Conservation (phyloP, 257 asterid species). For the Nicotiana sylvestris region DNA sequence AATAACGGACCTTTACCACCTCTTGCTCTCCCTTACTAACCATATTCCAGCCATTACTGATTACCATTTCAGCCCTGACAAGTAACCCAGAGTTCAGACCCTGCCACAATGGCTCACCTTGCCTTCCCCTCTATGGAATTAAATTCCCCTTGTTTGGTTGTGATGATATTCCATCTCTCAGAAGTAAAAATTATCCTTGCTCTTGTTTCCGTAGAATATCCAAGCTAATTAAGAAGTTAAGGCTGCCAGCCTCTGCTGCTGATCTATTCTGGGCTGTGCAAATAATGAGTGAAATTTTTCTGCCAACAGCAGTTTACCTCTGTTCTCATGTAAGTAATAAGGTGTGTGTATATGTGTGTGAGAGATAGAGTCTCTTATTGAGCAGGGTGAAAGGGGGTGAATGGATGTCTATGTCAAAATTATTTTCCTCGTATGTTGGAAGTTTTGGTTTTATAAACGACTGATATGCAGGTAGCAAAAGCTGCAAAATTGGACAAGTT, state of each 20-base stretch:
- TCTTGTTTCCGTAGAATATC: background rate
- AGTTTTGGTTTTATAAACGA: background rate
- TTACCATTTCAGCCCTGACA: background rate
- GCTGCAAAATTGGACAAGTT: slow-evolving; percentile 68
- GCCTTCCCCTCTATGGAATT: background rate
- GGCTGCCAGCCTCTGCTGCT: background rate
- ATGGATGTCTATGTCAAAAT: background rate
- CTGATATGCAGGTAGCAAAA: slow-evolving; percentile 54
- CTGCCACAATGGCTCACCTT: background rate
- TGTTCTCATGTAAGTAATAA: background rate
- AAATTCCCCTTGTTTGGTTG: background rate
- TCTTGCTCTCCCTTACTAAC: background rate
- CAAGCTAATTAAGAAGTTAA: background rate
- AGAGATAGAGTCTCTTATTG: background rate
- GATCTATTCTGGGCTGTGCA: background rate
- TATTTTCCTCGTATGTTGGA: background rate
- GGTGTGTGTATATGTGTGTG: background rate
- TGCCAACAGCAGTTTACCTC: background rate
- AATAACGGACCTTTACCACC: background rate
- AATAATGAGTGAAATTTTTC: background rate
- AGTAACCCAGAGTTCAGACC: background rate
- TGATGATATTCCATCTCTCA: background rate
- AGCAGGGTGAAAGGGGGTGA: background rate
- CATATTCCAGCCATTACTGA: background rate
- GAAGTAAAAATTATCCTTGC: background rate